Evolutionary conservation across 2,329 filamentous ascomycete genomes (phyloP), one percentile per base, ranked within the genome.

Genomic region (Sphaerulina musiva): DNA sequence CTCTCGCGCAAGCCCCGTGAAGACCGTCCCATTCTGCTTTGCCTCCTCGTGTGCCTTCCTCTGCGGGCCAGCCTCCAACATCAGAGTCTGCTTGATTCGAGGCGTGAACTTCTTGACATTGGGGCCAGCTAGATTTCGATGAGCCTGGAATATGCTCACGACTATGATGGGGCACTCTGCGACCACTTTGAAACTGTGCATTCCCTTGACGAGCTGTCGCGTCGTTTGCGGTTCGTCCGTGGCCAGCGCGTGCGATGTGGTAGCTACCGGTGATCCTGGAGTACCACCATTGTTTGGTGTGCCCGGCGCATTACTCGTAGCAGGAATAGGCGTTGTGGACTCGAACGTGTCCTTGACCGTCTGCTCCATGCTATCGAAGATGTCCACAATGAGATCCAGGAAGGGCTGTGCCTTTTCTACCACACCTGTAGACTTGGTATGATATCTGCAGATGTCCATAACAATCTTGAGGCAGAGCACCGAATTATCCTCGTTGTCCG

Each of bases 141-240:
- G 93, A 4, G 92, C 87, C 73, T 98, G 93, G 70, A 98, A 97
- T 61, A 98, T 89, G 3, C 92, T 97, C 1, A 98, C 93, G 3
- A 99, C 93, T 40, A 98, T 97, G 49, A 99, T 99, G 0, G 93
- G 93, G 64, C 93, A 98, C 70, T 99, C 93, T 1, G 92, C 90
- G 4, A 98, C 80, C 23, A 98, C 92, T 71, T 97, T 98, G 80
- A 99, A 98, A 1, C 93, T 98, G 69, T 95, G 89, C 89, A 96
- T 96, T 31, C 93, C 93, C 72, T 89, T 95, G 51, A 91, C 76
- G 34, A 98, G 73, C 46, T 89, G 86, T 55, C 91, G 84, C 52
- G 82, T 83, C 64, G 90, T 86, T 41, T 64, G 62, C 64, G 89
- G 86, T 64, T 96, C 91, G 59, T 97, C 93, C 14, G 85, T 67